A percentile compares a stretch with the other conserved stretches of the same genome.
phyloP scores from a whole-genome alignment of 768 basidiomycete genomes.

The Tremella mesenterica region DNA sequence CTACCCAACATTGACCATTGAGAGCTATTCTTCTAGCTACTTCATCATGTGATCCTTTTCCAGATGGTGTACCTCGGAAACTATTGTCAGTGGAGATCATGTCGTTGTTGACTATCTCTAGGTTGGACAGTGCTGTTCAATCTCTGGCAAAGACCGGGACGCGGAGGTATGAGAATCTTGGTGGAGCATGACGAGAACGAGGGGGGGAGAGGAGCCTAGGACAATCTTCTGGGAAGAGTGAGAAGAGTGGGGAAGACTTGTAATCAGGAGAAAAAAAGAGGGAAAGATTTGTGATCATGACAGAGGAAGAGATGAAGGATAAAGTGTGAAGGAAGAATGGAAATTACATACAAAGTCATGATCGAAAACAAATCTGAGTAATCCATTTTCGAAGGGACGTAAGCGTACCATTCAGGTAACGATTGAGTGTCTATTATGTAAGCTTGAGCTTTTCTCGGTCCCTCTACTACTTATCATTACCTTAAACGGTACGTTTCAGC shows the following conservation, averaged over 20 bases:
- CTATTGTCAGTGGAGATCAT: slow-evolving; percentile 24
- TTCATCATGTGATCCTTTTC: slow-evolving; percentile 42
- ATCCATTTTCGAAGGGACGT: slow-evolving; percentile 46
- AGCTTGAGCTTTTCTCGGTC: not conserved
- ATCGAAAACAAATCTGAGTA: slow-evolving; percentile 45
- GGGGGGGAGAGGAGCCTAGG: no score
- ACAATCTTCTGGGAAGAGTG: no score
- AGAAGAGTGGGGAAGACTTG: no score
- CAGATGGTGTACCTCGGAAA: slow-evolving; percentile 44
- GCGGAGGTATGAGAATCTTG: no score
- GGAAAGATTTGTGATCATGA: no score
- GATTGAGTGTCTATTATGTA: slow-evolving; percentile 36
- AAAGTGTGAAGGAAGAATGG: not conserved
- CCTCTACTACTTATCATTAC: not conserved
- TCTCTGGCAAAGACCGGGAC: no score
- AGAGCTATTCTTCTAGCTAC: slow-evolving; percentile 44
- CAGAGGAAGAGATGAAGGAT: no score
- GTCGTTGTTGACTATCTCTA: no score
- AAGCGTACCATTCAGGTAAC: slow-evolving; percentile 45
- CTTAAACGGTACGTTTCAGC: no score
- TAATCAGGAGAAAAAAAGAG: no score
- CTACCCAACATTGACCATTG: slow-evolving; percentile 46
- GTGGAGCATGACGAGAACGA: no score
- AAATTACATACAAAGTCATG: slow-evolving; percentile 42
- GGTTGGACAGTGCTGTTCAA: no score